These are phyloP conservation scores for Triticum monococcum DNA, from an alignment of 176 grass and related monocot species.

Conservation along the genomic window DNA sequence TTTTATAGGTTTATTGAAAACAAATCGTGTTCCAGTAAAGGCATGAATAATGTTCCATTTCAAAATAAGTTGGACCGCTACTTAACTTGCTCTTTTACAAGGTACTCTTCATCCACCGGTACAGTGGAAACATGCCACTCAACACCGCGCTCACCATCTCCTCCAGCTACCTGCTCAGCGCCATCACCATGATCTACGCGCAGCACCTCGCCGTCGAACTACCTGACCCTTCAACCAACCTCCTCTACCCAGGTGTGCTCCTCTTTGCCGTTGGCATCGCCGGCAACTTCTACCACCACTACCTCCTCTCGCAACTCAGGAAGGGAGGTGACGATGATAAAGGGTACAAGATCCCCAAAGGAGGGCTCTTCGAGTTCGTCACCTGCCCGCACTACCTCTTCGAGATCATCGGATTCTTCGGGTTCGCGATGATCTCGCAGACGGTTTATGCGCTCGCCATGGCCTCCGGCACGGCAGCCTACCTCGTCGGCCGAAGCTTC, in stretches of 20 bases:
- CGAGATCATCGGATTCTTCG: constrained; percentile 63
- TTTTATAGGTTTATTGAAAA: background rate
- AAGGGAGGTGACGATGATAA: constrained; percentile 16
- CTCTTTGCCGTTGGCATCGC: constrained; percentile 48
- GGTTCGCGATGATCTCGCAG: constrained; percentile 66
- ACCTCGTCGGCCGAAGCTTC: constrained; percentile 70
- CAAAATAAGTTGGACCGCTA: no score
- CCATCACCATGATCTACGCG: constrained; percentile 46
- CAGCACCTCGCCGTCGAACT: constrained; percentile 46
- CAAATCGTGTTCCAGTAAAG: background rate
- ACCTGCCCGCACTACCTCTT: constrained; percentile 83
- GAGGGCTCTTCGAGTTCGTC: constrained; percentile 62
- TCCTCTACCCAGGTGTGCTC: constrained; percentile 39
- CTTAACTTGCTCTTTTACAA: background rate
- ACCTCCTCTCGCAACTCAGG: constrained; percentile 56
- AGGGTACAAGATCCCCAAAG: constrained; percentile 64
- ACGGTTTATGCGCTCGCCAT: constrained; percentile 49
- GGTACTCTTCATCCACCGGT: constrained; percentile 72
- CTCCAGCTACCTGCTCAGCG: constrained; percentile 49
- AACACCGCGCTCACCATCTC: constrained; percentile 37
- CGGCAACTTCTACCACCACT: constrained; percentile 84
- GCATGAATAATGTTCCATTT: background rate
- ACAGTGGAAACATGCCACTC: constrained; percentile 50
- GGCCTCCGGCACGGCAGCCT: constrained; percentile 44
- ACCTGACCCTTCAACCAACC: constrained; percentile 40